Percentiles rank a stretch among this genome's conserved stretches.
These are phyloP conservation scores for Ilyonectria destructans DNA, from an alignment of 2,329 filamentous ascomycete species.

Conservation along the genomic window DNA sequence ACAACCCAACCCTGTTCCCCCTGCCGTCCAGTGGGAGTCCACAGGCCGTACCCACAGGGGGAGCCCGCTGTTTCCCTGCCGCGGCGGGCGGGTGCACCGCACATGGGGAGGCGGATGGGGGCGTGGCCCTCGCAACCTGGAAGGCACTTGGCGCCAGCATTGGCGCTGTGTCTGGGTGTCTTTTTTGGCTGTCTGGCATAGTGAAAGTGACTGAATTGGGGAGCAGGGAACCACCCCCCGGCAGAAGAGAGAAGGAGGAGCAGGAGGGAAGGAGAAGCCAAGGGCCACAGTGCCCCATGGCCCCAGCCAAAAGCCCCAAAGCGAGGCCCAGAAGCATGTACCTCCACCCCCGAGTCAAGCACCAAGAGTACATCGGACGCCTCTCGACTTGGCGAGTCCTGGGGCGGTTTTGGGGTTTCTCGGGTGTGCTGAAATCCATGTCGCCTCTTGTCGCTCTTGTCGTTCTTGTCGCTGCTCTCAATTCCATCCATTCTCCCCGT, in stretches of 20 bases:
- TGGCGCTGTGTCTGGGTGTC: slow-evolving; percentile 3
- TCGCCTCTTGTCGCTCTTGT: slow-evolving; percentile 22
- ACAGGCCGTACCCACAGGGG: slow-evolving; percentile 10
- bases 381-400: slow-evolving; percentile 15
- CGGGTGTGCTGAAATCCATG: slow-evolving; percentile 30
- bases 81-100: slow-evolving; percentile 21
- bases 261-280: slow-evolving; percentile 5
- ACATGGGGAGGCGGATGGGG: slow-evolving; percentile 14
- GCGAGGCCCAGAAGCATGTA: slow-evolving; percentile 28
- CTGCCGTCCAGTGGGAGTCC: slow-evolving; percentile 15
- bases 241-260: background rate
- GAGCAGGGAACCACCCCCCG: background rate
- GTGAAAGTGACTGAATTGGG: background rate
- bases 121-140: slow-evolving; percentile 13
- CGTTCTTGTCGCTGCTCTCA: slow-evolving; percentile 18
- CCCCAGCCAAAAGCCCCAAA: slow-evolving; percentile 16
- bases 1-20: background rate
- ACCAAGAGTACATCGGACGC: slow-evolving; percentile 24
- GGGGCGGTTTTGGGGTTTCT: slow-evolving; percentile 6
- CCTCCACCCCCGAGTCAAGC: slow-evolving; percentile 31
- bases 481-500: slow-evolving; percentile 25
- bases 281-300: slow-evolving; percentile 18
- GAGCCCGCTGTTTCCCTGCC: slow-evolving; percentile 27
- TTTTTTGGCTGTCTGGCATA: background rate
- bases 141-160: slow-evolving; percentile 22